These are phyloP conservation scores for Phyllosticta ampelicida DNA, from an alignment of 2,329 filamentous ascomycete genomes.

Conservation along the genomic window DNA sequence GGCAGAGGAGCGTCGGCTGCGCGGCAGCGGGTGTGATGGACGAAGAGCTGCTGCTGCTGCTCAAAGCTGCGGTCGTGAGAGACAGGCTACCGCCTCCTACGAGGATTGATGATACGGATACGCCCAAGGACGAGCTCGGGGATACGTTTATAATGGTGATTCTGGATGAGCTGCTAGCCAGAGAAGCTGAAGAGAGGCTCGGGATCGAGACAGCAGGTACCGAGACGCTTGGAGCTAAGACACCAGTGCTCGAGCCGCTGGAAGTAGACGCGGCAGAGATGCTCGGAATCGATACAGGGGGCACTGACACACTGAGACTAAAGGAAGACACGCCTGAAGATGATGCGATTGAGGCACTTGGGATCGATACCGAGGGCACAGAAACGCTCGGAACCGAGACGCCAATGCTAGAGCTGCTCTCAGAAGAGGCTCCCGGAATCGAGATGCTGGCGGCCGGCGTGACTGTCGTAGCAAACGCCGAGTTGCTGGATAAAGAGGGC, in stretches of 20 bases:
- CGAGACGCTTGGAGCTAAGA: background rate
- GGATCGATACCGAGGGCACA: background rate
- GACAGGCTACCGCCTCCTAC: background rate
- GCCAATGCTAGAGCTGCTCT: background rate
- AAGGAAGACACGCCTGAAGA: too few species aligned
- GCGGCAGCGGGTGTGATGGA: background rate
- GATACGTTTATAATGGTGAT: background rate
- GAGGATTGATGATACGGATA: background rate
- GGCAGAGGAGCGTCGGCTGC: slow-evolving; percentile 11
- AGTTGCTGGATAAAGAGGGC: background rate
- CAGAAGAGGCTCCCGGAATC: background rate
- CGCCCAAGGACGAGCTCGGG: background rate
- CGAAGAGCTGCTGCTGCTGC: background rate
- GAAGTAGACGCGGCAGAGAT: too few species aligned
- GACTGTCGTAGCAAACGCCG: background rate
- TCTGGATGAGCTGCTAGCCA: background rate
- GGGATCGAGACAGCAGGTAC: background rate
- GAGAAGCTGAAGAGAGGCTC: background rate
- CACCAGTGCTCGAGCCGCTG: background rate
- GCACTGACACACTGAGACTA: background rate
- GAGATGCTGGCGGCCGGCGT: background rate
- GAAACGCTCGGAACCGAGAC: too few species aligned
- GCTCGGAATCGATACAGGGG: background rate
- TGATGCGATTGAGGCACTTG: background rate
- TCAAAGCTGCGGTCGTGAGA: background rate